phyloP scores from a whole-genome alignment of 1,139 yeast species.

The Blastobotrys persicus region DNA sequence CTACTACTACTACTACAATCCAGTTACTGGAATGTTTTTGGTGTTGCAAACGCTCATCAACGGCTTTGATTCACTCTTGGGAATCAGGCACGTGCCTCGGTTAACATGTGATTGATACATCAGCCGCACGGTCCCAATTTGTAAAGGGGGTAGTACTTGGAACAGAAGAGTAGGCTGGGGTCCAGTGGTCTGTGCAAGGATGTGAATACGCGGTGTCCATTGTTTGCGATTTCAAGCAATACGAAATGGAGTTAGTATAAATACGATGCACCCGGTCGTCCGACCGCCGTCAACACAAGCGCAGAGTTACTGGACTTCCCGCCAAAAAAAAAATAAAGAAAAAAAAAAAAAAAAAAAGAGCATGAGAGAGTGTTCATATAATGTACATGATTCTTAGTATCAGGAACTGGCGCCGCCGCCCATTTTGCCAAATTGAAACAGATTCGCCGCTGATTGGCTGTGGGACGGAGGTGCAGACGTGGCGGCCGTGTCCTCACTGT shows the following conservation, averaged over 20 bases:
- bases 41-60: too few relatives aligned
- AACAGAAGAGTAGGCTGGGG: not conserved
- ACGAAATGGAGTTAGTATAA: too few relatives aligned
- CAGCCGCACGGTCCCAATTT: not conserved
- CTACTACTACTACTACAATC: too few relatives aligned
- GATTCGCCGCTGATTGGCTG: constrained; percentile 30
- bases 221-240: too few relatives aligned
- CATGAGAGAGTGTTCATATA: not conserved
- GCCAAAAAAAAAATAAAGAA: constrained; percentile 1
- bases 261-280: too few relatives aligned
- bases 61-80: not conserved
- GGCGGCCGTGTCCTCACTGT: constrained; percentile 20
- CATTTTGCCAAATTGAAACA: constrained; percentile 37
- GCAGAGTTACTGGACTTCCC: too few relatives aligned
- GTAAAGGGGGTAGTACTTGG: not conserved
- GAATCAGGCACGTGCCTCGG: not conserved
- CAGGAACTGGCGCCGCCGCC: constrained; percentile 28
- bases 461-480: constrained; percentile 8
- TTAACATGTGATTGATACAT: not conserved
- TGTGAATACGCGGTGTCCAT: not conserved
- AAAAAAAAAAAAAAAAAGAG: constrained; percentile 1
- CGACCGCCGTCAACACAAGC: too few relatives aligned
- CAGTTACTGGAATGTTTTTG: too few relatives aligned
- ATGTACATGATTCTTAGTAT: too few relatives aligned
- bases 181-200: not conserved